phyloP scores from a whole-genome alignment of 257 asterid genomes.

The Catharanthus roseus region DNA sequence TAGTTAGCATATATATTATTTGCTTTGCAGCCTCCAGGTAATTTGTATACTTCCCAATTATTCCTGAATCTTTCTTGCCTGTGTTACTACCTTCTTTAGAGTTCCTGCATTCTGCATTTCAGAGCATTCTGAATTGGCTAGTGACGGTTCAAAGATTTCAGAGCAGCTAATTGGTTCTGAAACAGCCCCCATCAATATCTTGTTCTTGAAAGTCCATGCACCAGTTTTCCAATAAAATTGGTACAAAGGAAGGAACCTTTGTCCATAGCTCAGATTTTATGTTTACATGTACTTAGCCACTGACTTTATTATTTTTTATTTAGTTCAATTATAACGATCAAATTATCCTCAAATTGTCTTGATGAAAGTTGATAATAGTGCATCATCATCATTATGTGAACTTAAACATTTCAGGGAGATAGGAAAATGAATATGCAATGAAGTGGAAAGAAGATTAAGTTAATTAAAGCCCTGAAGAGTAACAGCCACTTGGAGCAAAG shows the following conservation, averaged over 20 bases:
- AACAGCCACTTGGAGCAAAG: neutral
- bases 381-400: too few species aligned
- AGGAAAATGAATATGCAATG: neutral
- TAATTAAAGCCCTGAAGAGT: neutral
- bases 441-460: neutral
- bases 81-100: neutral
- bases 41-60: conserved; percentile 17
- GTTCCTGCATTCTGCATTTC: conserved; percentile 14
- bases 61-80: conserved; percentile 11
- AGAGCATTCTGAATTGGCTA: conserved; percentile 17
- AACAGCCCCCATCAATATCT: conserved; percentile 7
- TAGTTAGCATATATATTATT: too few species aligned
- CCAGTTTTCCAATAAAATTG: conserved; percentile 55
- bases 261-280: too few species aligned
- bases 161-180: neutral
- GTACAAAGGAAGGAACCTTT: conserved; percentile 49
- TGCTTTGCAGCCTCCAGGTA: conserved; percentile 50
- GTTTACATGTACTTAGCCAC: too few species aligned
- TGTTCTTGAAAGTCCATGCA: conserved; percentile 50
- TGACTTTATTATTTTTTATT: too few species aligned
- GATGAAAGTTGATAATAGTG: neutral
- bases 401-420: neutral
- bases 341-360: too few species aligned
- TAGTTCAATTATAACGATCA: too few species aligned
- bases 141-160: conserved; percentile 13